A percentile compares a stretch with the other conserved stretches of the same genome.
phyloP scores from a whole-genome alignment of 129 eudicot genomes.

The sunflower (Helianthus annuus) region HanXRQr2.0-SUNRISE NC_035437.2:139575130-139575629 shows the following conservation, averaged over 20 bases:
- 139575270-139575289: background rate
- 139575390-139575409: slow-evolving; percentile 9
- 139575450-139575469: slow-evolving; percentile 5
- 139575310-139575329: slow-evolving; percentile 13
- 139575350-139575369: background rate
- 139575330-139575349: slow-evolving; percentile 29
- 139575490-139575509: slow-evolving; percentile 9
- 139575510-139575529: slow-evolving; percentile 4
- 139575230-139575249: background rate
- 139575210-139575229: background rate
- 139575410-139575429: slow-evolving; percentile 1
- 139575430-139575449: background rate
- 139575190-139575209: slow-evolving; percentile 10
- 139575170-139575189: slow-evolving; percentile 14
- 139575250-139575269: slow-evolving; percentile 24
- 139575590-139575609: slow-evolving; percentile 7
- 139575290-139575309: background rate
- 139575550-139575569: slow-evolving; percentile 34
- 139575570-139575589: slow-evolving; percentile 28
- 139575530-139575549: slow-evolving; percentile 8
- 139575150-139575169: slow-evolving; percentile 40
- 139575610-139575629: slow-evolving; percentile 14
- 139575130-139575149: background rate
- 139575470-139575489: slow-evolving; percentile 6
- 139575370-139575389: background rate